Percentiles rank a stretch among this genome's conserved stretches.
These are phyloP conservation scores for Talaromyces stipitatus DNA, from an alignment of 495 filamentous ascomycete genomes.

Conservation along the genomic window DNA sequence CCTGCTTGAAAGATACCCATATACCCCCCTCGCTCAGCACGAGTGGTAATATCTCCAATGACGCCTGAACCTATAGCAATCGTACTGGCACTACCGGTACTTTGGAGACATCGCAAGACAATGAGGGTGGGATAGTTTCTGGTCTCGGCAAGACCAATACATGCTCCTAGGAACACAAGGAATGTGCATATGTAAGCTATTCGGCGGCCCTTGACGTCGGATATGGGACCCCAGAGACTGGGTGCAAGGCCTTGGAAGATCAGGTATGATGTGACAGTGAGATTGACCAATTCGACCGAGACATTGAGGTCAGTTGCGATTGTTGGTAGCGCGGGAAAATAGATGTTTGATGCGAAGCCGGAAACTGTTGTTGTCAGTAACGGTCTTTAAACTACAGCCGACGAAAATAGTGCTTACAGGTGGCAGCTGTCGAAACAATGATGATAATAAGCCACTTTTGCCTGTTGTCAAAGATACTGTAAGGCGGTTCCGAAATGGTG, in stretches of 20 bases:
- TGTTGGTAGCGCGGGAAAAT: conserved; percentile 42
- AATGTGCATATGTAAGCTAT: conserved; percentile 39
- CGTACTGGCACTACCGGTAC: conserved; percentile 43
- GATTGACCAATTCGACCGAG: conserved; percentile 36
- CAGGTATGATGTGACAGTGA: conserved; percentile 46
- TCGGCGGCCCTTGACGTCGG: conserved; percentile 42
- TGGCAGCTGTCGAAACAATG: conserved; percentile 40
- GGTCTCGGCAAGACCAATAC: conserved; percentile 38
- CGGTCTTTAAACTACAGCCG: conserved; percentile 4
- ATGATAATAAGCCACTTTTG: conserved; percentile 40
- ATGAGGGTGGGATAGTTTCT: conserved; percentile 39
- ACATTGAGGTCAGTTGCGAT: conserved; percentile 36
- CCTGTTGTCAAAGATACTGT: conserved; percentile 38
- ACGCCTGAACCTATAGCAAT: conserved; percentile 50
- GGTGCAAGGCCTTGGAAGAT: conserved; percentile 46
- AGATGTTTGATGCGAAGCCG: conserved; percentile 47
- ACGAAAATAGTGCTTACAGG: conserved; percentile 20
- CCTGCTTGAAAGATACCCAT: conserved; percentile 49
- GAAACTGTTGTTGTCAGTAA: conserved; percentile 27
- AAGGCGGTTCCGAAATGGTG: conserved; percentile 20
- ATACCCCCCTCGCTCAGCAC: conserved; percentile 44
- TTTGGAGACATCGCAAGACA: conserved; percentile 42
- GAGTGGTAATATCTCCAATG: conserved; percentile 47
- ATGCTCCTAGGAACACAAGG: conserved; percentile 38
- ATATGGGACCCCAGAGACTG: conserved; percentile 42